Evolutionary conservation across 2,329 filamentous ascomycete species (phyloP), one percentile per base, ranked within the genome.

Genomic region (Hymenoscyphus fraxineus): DNA sequence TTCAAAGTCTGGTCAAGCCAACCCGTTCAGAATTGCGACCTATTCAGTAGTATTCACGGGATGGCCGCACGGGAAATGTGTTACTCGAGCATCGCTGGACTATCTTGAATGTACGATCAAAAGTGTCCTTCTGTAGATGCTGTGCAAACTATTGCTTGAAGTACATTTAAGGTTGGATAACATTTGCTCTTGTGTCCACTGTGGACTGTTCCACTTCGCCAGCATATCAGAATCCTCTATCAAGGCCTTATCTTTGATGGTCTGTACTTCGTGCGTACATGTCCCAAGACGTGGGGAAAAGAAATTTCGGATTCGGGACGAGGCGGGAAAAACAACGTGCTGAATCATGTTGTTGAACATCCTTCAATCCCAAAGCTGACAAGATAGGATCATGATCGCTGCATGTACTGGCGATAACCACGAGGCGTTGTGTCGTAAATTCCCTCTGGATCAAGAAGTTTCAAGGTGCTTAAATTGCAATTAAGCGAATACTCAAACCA

Each of bases 191-290:
- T 27, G 47, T 54, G 22, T 27, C 47, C 47, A 54, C 47, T 13
- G 47, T 54, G 47, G 9, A 54, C 13, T 22, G 56, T 58, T 58
- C 56, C 56, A 58, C 56, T 40, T 58, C 38, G 32, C 32, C n/a
- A 58, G 27, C 56, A 58, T 58, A 39, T 54, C 47, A 22, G 22
- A 27, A 54, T 54, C 47, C 47, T 54, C 47, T 54, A 54, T 54
- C 47, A 54, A 27, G 13, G 47, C 19, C 47, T 54, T 54, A 54
- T 54, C 47, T 54, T 54, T 35, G 35, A 19, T 54, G 22, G 7
- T 54, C 22, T 22, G 47, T 54, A 54, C 47, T 27, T 13, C 4
- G 19, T 54, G 22, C 47, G 47, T 54, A 54, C 47, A 35, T 35
- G 6, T 35, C 22, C 19, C 7, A 27, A 54, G 47, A 19, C 47